Evolutionary conservation across 208 protist genomes (phyloP).

Genomic region (Leishmania gerbilli): DNA sequence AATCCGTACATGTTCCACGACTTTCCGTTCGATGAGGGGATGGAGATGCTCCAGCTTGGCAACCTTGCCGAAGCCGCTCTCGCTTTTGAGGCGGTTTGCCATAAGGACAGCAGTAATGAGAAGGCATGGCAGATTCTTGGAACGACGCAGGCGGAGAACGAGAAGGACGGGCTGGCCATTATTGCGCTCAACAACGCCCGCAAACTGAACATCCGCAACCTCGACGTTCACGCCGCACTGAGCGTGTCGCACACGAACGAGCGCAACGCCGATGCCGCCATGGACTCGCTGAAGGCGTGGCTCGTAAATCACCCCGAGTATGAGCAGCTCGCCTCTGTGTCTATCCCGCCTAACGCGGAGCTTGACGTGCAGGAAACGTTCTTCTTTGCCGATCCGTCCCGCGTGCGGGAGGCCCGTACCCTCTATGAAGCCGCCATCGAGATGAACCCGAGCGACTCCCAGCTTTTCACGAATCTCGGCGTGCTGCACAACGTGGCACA

Average conservation of each 20-base stretch:
- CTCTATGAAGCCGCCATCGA: constrained; percentile 78
- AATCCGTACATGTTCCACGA: constrained; percentile 88
- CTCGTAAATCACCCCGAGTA: constrained; percentile 80
- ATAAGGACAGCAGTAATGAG: constrained; percentile 63
- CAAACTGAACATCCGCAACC: constrained; percentile 61
- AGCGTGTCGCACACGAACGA: constrained; percentile 91
- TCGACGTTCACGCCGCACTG: constrained; percentile 76
- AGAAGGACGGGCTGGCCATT: constrained; percentile 90
- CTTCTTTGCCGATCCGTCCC: constrained; percentile 68
- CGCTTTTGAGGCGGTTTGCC: constrained; percentile 89
- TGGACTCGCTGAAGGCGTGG: constrained; percentile 81
- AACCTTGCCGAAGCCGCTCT: constrained; percentile 89
- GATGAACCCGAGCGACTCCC: constrained; percentile 72
- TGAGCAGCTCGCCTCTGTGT: constrained; percentile 66
- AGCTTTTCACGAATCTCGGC: constrained; percentile 82
- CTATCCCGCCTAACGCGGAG: constrained; percentile 45
- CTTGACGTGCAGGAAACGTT: constrained; percentile 66
- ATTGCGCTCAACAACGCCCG: constrained; percentile 85
- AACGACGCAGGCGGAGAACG: constrained; percentile 88
- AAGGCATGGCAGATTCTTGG: constrained; percentile 85
- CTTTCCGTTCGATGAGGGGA: constrained; percentile 73
- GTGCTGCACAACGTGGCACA: constrained; percentile 85
- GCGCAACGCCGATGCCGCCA: constrained; percentile 63
- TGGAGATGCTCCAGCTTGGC: constrained; percentile 67
- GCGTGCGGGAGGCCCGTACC: constrained; percentile 61